These are phyloP conservation scores for Rhizoclosmatium globosum DNA, from an alignment of 192 early-diverging fungal genomes.

Conservation along the genomic window DNA sequence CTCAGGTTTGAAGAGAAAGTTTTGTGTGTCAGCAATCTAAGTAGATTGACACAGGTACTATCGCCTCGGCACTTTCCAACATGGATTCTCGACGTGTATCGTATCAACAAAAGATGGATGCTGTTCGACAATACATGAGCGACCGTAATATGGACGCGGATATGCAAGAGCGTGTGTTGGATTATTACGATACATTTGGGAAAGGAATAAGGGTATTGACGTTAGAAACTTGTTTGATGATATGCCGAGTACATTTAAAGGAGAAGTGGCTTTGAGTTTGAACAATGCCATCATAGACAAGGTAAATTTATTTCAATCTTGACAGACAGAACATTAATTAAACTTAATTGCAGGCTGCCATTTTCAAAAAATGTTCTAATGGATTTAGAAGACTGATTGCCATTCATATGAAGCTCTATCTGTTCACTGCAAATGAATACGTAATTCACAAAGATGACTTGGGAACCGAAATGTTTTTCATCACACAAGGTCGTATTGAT, in stretches of 20 bases:
- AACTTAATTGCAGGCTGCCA: constrained; percentile 37
- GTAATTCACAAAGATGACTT: constrained; percentile 56
- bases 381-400: constrained; percentile 57
- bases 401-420: constrained; percentile 56
- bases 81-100: constrained; percentile 57
- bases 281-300: constrained; percentile 60
- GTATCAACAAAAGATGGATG: constrained; percentile 61
- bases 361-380: constrained; percentile 54
- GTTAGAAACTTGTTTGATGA: constrained; percentile 54
- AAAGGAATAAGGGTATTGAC: constrained; percentile 59
- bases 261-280: constrained; percentile 59
- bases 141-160: constrained; percentile 58
- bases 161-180: constrained; percentile 59
- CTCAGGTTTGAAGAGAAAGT: constrained; percentile 40
- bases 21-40: background rate
- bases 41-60: constrained; percentile 36
- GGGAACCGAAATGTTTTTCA: constrained; percentile 60
- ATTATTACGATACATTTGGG: constrained; percentile 65
- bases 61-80: constrained; percentile 63
- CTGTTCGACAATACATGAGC: constrained; percentile 58
- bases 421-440: constrained; percentile 60
- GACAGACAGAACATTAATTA: background rate
- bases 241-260: constrained; percentile 56
- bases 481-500: constrained; percentile 59
- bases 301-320: constrained; percentile 33